Evolutionary conservation across 805 yeast genomes (phyloP), one percentile per base, ranked within the genome.

Genomic region (Lachancea quebecensis): DNA sequence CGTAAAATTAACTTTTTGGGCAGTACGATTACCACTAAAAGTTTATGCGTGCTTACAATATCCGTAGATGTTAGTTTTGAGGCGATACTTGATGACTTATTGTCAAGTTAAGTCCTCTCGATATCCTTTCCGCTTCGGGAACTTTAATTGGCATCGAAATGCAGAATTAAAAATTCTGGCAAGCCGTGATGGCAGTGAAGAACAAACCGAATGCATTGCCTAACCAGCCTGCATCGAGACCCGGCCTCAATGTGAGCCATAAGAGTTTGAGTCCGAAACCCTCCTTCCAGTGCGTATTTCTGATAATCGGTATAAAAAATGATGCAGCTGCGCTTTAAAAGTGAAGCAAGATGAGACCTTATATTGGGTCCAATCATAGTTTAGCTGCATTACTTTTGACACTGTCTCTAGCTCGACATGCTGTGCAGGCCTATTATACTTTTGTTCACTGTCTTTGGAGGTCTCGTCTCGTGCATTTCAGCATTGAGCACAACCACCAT

Each of bases 401-500:
- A 4, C 8, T 12, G 4, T 9, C 5, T 15, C n/a, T 6, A 6
- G 16, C 31, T 3, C 11, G 18, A 18, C 8, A 32, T 39, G 42
- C 16, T 39, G 15, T 27, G 30, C 9, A 5, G 15, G 36, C 16
- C n/a, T 14, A 6, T 31, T 30, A 3, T 39, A 8, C 14, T 14
- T 28, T 39, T 36, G 28, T 31, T 39, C 17, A 16, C 17, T 11
- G 37, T 21, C 15, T 10, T 27, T 40, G 15, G 25, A 3, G 12
- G 29, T 29, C 12, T 36, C 6, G 12, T 17, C 16, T 21, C 12
- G 29, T 14, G 32, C 10, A 41, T 25, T 25, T 37, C 12, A 11
- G 46, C 46, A 12, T 7, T 31, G 30, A 11, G 27, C 27, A 37
- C 41, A 6, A 37, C 33, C 5, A 32, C 32, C 12, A 36, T 37